Conservation (phyloP, 306 rosid species). For the Boehmeria nivea region DNA sequence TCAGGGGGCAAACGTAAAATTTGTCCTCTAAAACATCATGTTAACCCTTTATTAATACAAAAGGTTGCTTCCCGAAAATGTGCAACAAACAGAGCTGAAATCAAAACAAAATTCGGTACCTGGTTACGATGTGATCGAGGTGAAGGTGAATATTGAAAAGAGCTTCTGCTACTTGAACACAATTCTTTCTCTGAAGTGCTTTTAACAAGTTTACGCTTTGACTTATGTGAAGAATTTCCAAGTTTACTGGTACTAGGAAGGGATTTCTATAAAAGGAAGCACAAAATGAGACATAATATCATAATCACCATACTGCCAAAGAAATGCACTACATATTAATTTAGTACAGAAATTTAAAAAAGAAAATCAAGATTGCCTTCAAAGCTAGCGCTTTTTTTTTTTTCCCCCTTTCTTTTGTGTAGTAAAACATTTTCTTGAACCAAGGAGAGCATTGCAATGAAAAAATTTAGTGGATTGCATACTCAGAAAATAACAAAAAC, state of each 20-base stretch:
- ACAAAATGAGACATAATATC: neutral
- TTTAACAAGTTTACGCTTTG: conserved; percentile 13
- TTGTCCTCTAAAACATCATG: too few species aligned
- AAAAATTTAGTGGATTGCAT: too few species aligned
- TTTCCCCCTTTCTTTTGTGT: too few species aligned
- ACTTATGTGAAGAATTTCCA: conserved; percentile 10
- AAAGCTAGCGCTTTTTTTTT: too few species aligned
- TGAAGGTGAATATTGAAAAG: conserved; percentile 22
- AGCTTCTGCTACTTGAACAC: conserved; percentile 14
- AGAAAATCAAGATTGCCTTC: too few species aligned
- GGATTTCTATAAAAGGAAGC: conserved; percentile 19
- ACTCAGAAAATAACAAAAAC: neutral
- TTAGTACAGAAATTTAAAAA: neutral
- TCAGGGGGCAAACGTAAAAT: too few species aligned
- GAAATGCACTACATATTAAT: neutral
- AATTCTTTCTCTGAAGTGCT: conserved; percentile 19
- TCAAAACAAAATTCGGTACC: conserved; percentile 15
- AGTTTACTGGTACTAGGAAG: conserved; percentile 16
- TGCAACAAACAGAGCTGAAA: neutral
- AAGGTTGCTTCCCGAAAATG: too few species aligned
- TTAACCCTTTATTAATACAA: too few species aligned
- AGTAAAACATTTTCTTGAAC: too few species aligned
- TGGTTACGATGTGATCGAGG: conserved; percentile 9
- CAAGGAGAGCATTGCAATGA: too few species aligned
- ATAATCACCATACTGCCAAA: too few species aligned